Evolutionary conservation across 495 filamentous ascomycete species (phyloP), one percentile per base, ranked within the genome.

Genomic region (Cercophora samala): DNA sequence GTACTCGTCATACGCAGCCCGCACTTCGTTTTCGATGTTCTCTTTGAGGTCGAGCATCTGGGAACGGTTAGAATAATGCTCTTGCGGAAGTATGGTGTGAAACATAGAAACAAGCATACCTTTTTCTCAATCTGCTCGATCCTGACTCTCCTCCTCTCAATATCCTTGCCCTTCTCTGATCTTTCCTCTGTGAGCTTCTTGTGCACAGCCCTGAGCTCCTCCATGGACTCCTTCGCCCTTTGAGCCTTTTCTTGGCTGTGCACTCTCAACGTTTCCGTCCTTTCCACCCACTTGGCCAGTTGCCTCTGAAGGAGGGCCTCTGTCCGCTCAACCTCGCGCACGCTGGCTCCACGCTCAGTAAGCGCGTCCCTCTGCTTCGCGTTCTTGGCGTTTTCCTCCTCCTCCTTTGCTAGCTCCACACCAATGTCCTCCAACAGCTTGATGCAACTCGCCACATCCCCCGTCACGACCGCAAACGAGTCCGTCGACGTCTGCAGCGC

Each of bases 71-170:
- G 80, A 64, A 71, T 15, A 15, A n/a, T n/a, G 4, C n/a, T 15
- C 8, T 26, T 21, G 19, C 53, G 65, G 13, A 13, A 17, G 15
- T 17, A 13, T 9, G 13, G 11, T 17, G 6, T 17, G 15, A 2
- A 46, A 46, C 53, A 68, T 67, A 5, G 24, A 69, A 56, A 23
- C 9, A 59, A 58, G 72, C 83, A 68, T 84, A 93, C 93, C 91
- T 98, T 97, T 83, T 97, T 97, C 86, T 97, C 95, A 37, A 91
- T 97, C 82, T 97, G 93, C 80, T 98, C 94, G 68, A 98, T 98
- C 63, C 93, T 80, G 11, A 97, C 92, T 69, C 92, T 86, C 76
- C 93, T 85, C 73, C 87, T 86, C 81, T 99, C 95, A 81, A 98
- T 95, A 74, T 97, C 95, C 22, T 88, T 86, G 46, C 89, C 89